These are phyloP conservation scores for Thelephora terrestris DNA, from an alignment of 1,284 basidiomycete genomes.

Conservation along the genomic window DNA sequence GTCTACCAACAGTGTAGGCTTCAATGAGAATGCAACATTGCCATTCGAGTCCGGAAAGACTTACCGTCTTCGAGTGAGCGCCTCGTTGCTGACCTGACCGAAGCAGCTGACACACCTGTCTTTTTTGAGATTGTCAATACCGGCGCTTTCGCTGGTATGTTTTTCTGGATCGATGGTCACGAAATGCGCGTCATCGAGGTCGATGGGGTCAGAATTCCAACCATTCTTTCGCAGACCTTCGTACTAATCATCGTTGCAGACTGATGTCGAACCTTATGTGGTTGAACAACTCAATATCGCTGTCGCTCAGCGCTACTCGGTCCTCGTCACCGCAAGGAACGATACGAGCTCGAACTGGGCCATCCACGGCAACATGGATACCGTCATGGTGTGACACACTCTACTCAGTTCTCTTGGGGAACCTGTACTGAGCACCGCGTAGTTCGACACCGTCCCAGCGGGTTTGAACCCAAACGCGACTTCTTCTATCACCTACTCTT, in stretches of 20 bases:
- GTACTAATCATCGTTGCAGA: conserved; percentile 27
- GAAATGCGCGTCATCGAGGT: conserved; percentile 84
- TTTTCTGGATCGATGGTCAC: conserved; percentile 88
- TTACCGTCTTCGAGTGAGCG: conserved; percentile 43
- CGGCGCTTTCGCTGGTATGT: conserved; percentile 63
- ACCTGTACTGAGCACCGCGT: background rate
- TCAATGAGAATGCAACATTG: conserved; percentile 82
- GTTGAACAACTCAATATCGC: conserved; percentile 65
- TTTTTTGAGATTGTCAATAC: conserved; percentile 58
- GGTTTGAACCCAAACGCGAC: conserved; percentile 75
- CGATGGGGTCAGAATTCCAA: conserved; percentile 59
- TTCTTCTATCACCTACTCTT: conserved; percentile 58
- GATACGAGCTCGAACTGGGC: conserved; percentile 76
- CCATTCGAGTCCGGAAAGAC: conserved; percentile 77
- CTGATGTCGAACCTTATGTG: conserved; percentile 65
- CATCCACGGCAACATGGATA: conserved; percentile 87
- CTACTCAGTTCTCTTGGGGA: background rate
- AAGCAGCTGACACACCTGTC: background rate
- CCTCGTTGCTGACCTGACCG: background rate
- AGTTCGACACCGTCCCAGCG: conserved; percentile 73
- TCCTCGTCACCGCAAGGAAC: conserved; percentile 85
- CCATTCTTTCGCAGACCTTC: background rate
- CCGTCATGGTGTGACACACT: conserved; percentile 38
- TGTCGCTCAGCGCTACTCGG: conserved; percentile 87
- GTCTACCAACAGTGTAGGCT: conserved; percentile 52